phyloP scores from a whole-genome alignment of 176 grass and related monocot genomes.

The Triticum aestivum region IWGSC_CS_RefSeq_v2.1 NC_057807.1:490450016-490450515 shows the following conservation, averaged over 20 bases:
- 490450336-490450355: not conserved
- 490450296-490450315: conserved; percentile 2
- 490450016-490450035: too few species aligned
- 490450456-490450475: too few species aligned
- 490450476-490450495: too few species aligned
- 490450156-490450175: too few species aligned
- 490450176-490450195: too few species aligned
- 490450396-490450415: not conserved
- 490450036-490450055: too few species aligned
- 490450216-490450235: conserved; percentile 34
- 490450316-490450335: not conserved
- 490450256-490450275: conserved; percentile 16
- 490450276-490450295: not conserved
- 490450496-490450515: not conserved
- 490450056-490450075: too few species aligned
- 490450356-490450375: not conserved
- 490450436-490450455: conserved; percentile 43
- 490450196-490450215: conserved; percentile 38
- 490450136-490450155: too few species aligned
- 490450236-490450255: conserved; percentile 17
- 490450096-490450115: too few species aligned
- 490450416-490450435: conserved; percentile 13
- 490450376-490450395: not conserved
- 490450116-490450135: too few species aligned
- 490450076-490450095: too few species aligned